These are phyloP conservation scores for Pulveroboletus sp. DNA, from an alignment of 768 basidiomycete genomes.

Conservation along the genomic window DNA sequence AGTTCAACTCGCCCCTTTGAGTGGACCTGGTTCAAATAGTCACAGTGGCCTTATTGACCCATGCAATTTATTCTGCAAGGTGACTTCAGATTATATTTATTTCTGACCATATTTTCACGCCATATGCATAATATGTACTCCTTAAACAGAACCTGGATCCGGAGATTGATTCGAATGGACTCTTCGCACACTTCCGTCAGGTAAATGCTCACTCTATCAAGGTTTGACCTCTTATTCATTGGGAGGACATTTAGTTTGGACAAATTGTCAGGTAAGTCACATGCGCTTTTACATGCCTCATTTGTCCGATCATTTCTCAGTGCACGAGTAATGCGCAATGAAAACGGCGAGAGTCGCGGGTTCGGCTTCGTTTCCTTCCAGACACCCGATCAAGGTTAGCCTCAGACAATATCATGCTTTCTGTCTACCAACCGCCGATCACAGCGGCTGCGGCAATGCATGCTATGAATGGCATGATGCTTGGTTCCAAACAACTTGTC, in stretches of 20 bases:
- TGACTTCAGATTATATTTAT: slow-evolving; percentile 24
- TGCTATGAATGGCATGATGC: slow-evolving; percentile 69
- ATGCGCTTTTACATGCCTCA: not conserved
- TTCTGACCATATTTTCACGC: slow-evolving; percentile 1
- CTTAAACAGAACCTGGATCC: slow-evolving; percentile 71
- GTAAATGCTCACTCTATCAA: slow-evolving; percentile 32
- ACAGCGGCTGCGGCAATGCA: slow-evolving; percentile 70
- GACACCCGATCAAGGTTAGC: slow-evolving; percentile 71
- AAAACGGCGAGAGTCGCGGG: slow-evolving; percentile 72
- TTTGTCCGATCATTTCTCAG: slow-evolving; percentile 33
- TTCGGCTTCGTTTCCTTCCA: slow-evolving; percentile 92
- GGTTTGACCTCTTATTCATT: slow-evolving; percentile 14
- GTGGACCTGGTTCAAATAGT: slow-evolving; percentile 73
- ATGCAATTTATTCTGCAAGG: slow-evolving; percentile 88
- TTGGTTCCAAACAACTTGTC: slow-evolving; percentile 75
- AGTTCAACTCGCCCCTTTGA: slow-evolving; percentile 72
- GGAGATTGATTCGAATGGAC: slow-evolving; percentile 76
- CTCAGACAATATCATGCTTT: not conserved
- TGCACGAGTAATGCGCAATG: slow-evolving; percentile 90
- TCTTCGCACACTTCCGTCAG: slow-evolving; percentile 79
- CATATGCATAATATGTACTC: slow-evolving; percentile 1
- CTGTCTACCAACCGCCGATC: slow-evolving; percentile 4
- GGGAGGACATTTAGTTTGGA: slow-evolving; percentile 54
- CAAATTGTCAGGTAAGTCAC: slow-evolving; percentile 76
- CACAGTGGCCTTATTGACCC: slow-evolving; percentile 88